Percentiles rank a stretch among this genome's conserved stretches.
phyloP scores from a whole-genome alignment of 768 basidiomycete species.

The Amanita fuliginea region DNA sequence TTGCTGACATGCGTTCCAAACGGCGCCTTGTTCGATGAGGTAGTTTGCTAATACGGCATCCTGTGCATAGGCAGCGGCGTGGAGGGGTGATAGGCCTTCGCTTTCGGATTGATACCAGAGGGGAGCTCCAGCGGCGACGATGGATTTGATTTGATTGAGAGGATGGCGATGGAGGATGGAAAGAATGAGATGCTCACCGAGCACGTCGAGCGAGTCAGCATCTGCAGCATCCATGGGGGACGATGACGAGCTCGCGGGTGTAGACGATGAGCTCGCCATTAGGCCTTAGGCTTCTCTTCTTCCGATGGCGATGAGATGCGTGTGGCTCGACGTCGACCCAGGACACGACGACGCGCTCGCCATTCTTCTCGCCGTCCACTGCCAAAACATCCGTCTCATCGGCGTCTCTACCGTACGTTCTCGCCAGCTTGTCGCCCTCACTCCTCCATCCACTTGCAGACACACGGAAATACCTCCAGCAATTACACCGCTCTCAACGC shows the following conservation, averaged over 20 bases:
- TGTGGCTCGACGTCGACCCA: slow-evolving; percentile 5
- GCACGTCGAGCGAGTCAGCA: slow-evolving; percentile 18
- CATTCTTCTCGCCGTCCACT: slow-evolving; percentile 65
- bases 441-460: slow-evolving; percentile 26
- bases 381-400: slow-evolving; percentile 52
- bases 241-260: no score
- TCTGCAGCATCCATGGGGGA: no score
- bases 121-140: slow-evolving; percentile 62
- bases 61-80: slow-evolving; percentile 75
- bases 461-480: slow-evolving; percentile 68
- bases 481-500: slow-evolving; percentile 62
- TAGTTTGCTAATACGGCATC: slow-evolving; percentile 50
- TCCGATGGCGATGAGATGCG: not conserved
- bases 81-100: slow-evolving; percentile 74
- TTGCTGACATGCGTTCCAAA: slow-evolving; percentile 78
- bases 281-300: no score
- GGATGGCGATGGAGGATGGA: slow-evolving; percentile 41
- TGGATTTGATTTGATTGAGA: slow-evolving; percentile 31
- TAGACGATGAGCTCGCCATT: no score
- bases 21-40: slow-evolving; percentile 71
- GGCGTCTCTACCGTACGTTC: slow-evolving; percentile 71
- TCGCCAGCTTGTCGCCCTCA: not conserved
- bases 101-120: slow-evolving; percentile 83
- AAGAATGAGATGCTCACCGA: slow-evolving; percentile 50
- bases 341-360: slow-evolving; percentile 69